Conservation (phyloP, 2,329 filamentous ascomycete genomes). For the Lachnellula suecica region DNA sequence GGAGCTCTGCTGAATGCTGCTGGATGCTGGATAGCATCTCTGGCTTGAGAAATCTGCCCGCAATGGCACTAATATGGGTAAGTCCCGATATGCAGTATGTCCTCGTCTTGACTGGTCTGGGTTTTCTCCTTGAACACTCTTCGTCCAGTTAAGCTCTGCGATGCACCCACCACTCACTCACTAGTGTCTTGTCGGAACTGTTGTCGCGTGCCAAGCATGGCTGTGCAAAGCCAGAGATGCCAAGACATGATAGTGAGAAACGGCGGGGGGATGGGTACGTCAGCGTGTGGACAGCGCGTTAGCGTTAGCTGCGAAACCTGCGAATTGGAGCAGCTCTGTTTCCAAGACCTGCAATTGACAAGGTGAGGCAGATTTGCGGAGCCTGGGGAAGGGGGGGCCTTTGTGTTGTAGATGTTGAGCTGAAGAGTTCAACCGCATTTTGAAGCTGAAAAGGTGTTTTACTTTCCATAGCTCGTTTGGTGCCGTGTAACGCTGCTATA, state of each 20-base stretch:
- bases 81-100: neutral
- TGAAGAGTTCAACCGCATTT: neutral
- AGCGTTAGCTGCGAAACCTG: neutral
- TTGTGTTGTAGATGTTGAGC: too few relatives aligned
- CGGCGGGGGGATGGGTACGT: constrained; percentile 3
- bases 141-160: neutral
- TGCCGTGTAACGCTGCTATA: neutral
- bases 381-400: too few relatives aligned
- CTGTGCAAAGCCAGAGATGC: constrained; percentile 16
- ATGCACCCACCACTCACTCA: neutral
- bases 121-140: neutral
- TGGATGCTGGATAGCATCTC: too few relatives aligned
- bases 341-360: too few relatives aligned
- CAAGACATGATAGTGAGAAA: neutral
- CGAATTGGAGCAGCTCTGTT: too few relatives aligned
- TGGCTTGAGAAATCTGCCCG: too few relatives aligned
- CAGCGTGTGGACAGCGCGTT: too few relatives aligned
- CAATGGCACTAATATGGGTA: too few relatives aligned
- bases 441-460: neutral
- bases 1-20: too few relatives aligned
- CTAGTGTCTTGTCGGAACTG: constrained; percentile 1
- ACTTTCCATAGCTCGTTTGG: too few relatives aligned
- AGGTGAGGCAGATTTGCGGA: too few relatives aligned
- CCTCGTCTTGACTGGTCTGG: neutral
- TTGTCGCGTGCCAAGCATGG: constrained; percentile 20